Conservation (phyloP, 345 rosid species). For the Acer negundo region DNA sequence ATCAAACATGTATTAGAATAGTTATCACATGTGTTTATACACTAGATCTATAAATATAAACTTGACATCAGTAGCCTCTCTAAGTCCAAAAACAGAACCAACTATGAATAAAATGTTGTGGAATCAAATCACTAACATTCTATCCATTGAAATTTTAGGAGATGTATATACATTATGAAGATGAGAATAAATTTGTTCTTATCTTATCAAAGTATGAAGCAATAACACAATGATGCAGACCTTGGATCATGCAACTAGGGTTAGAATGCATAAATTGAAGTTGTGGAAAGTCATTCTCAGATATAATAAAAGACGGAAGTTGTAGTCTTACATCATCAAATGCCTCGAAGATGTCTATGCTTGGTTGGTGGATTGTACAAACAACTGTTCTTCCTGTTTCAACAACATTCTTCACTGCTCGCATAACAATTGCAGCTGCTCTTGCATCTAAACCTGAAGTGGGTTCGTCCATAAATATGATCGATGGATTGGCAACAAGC, state of each 20-base stretch:
- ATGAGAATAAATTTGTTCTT: neutral
- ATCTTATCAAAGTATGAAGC: neutral
- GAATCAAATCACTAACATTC: neutral
- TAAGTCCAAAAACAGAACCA: neutral
- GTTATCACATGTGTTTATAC: neutral
- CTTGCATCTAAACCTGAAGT: slow-evolving; percentile 57
- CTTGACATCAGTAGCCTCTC: neutral
- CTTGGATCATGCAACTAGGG: neutral
- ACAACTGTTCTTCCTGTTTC: slow-evolving; percentile 53
- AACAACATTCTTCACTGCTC: slow-evolving; percentile 52
- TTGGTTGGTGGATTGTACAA: slow-evolving; percentile 60
- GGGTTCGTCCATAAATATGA: slow-evolving; percentile 59
- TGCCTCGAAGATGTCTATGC: slow-evolving; percentile 50
- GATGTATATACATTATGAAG: neutral
- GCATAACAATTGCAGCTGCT: slow-evolving; percentile 60
- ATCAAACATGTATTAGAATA: neutral
- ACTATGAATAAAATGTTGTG: neutral
- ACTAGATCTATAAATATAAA: neutral
- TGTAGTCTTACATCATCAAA: slow-evolving; percentile 46
- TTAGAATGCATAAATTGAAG: neutral
- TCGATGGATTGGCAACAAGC: slow-evolving; percentile 56
- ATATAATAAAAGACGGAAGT: neutral
- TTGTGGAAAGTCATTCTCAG: neutral
- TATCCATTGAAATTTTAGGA: too few species aligned
- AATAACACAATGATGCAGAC: neutral